These are phyloP conservation scores for Cladosporium sp. DNA, from an alignment of 2,329 filamentous ascomycete genomes.

Conservation along the genomic window DNA sequence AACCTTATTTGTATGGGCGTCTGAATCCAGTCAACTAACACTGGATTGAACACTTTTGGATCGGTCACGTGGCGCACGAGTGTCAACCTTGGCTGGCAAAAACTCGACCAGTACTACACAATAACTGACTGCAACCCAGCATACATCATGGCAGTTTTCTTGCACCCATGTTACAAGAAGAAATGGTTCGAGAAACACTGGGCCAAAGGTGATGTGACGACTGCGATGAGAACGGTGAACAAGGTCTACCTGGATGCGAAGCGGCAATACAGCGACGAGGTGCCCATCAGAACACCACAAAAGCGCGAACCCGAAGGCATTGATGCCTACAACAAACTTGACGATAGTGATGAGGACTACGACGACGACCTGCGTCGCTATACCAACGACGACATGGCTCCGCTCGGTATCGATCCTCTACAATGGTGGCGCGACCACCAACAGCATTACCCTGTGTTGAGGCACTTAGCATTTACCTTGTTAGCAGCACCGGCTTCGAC, in stretches of 20 bases:
- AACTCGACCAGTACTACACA: conserved; percentile 1
- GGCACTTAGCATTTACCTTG: neutral
- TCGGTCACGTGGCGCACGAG: no score
- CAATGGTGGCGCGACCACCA: neutral
- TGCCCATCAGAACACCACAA: neutral
- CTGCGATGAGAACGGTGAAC: neutral
- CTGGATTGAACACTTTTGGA: neutral
- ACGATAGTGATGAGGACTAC: neutral
- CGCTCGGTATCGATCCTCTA: neutral
- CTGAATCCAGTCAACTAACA: neutral
- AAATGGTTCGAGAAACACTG: neutral
- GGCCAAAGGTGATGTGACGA: neutral
- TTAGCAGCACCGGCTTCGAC: neutral
- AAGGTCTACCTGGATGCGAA: neutral
- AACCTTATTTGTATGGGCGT: neutral
- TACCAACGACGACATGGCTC: neutral
- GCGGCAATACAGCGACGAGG: neutral
- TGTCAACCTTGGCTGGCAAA: conserved; percentile 4
- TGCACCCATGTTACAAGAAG: neutral
- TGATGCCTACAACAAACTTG: neutral
- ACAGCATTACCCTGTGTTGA: neutral
- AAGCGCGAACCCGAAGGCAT: neutral
- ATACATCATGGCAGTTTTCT: neutral
- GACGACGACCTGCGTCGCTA: neutral
- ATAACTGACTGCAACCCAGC: neutral